These are phyloP conservation scores for Mycocentrospora acerina DNA, from an alignment of 2,329 filamentous ascomycete species.

Conservation along the genomic window DNA sequence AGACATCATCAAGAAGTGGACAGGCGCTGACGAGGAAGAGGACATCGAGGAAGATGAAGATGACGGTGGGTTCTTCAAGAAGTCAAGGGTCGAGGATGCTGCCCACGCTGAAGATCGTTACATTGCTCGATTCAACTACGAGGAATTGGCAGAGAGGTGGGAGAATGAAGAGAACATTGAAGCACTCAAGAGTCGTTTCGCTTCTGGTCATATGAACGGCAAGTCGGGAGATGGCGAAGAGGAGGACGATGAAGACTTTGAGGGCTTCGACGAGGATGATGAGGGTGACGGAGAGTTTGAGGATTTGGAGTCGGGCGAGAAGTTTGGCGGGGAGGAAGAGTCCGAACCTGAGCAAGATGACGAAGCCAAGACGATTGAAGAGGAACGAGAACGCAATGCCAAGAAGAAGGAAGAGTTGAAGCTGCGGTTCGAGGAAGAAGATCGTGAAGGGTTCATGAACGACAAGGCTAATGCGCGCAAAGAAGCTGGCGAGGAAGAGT, in stretches of 20 bases:
- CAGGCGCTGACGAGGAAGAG: conserved; percentile 61
- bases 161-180: conserved; percentile 76
- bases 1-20: conserved; percentile 79
- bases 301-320: conserved; percentile 78
- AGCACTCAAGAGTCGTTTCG: conserved; percentile 71
- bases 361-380: conserved; percentile 64
- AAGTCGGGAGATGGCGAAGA: conserved; percentile 34
- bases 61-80: conserved; percentile 64
- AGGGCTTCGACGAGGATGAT: conserved; percentile 60
- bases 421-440: conserved; percentile 93
- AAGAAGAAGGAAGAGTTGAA: conserved; percentile 92
- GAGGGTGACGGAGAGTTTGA: conserved; percentile 79
- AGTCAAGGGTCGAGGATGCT: conserved; percentile 52
- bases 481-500: conserved; percentile 70
- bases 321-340: conserved; percentile 48
- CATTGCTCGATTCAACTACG: conserved; percentile 78
- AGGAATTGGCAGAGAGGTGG: conserved; percentile 83
- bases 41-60: conserved; percentile 59
- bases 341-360: conserved; percentile 38
- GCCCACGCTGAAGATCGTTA: conserved; percentile 69
- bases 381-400: conserved; percentile 88
- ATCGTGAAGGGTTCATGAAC: conserved; percentile 91
- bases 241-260: conserved; percentile 58
- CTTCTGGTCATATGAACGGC: conserved; percentile 63
- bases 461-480: conserved; percentile 77